Evolutionary conservation across 2,329 filamentous ascomycete genomes (phyloP).

Genomic region (Myrmaecium sp.): DNA sequence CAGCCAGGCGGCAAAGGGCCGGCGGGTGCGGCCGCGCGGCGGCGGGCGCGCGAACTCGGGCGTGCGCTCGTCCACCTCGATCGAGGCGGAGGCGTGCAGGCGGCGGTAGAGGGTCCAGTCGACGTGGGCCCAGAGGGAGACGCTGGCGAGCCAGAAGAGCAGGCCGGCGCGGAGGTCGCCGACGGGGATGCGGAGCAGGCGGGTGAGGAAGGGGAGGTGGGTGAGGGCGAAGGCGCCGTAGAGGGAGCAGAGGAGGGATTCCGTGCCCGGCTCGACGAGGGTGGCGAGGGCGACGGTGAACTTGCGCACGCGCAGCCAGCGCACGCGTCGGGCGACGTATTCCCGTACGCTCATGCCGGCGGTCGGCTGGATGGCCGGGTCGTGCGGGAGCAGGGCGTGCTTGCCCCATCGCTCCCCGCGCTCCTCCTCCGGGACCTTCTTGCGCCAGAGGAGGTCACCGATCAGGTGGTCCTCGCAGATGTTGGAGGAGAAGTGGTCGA

Average conservation of each 20-base stretch:
- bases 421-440: slow-evolving; percentile 28
- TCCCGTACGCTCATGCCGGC: slow-evolving; percentile 59
- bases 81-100: slow-evolving; percentile 55
- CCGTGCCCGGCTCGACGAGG: slow-evolving; percentile 80
- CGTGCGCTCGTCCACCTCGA: slow-evolving; percentile 55
- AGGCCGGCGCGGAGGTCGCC: slow-evolving; percentile 55
- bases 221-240: slow-evolving; percentile 69
- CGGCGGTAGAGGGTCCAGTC: slow-evolving; percentile 60
- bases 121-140: slow-evolving; percentile 53
- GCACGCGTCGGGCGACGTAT: slow-evolving; percentile 64
- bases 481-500: slow-evolving; percentile 87
- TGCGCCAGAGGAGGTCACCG: slow-evolving; percentile 75
- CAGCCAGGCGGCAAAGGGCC: slow-evolving; percentile 55
- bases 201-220: slow-evolving; percentile 47
- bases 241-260: slow-evolving; percentile 67
- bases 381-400: slow-evolving; percentile 69
- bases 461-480: slow-evolving; percentile 98
- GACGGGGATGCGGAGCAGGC: slow-evolving; percentile 34
- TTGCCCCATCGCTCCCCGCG: slow-evolving; percentile 40
- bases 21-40: slow-evolving; percentile 25
- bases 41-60: slow-evolving; percentile 50
- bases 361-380: slow-evolving; percentile 81
- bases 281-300: slow-evolving; percentile 85
- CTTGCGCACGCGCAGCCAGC: slow-evolving; percentile 87
- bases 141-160: slow-evolving; percentile 47